These are phyloP conservation scores for Populus alba DNA, from an alignment of 345 rosid genomes.

Conservation along the genomic window DNA sequence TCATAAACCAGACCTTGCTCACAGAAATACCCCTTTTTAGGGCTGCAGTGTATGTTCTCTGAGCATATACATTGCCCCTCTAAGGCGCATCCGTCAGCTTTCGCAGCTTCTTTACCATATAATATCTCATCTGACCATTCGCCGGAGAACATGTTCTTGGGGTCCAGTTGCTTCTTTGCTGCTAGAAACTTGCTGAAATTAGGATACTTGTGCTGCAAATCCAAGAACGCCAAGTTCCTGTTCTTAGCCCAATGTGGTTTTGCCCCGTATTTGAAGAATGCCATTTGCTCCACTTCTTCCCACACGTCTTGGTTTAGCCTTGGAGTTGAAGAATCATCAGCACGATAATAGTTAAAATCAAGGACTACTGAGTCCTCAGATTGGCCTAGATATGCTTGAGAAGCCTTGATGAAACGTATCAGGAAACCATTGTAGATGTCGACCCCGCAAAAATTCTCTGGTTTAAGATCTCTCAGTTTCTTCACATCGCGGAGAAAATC, in stretches of 20 bases:
- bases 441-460: slow-evolving; percentile 59
- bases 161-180: slow-evolving; percentile 69
- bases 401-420: slow-evolving; percentile 72
- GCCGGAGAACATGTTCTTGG: slow-evolving; percentile 56
- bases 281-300: slow-evolving; percentile 95
- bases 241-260: slow-evolving; percentile 92
- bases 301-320: slow-evolving; percentile 65
- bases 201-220: slow-evolving; percentile 54
- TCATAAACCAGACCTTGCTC: slow-evolving; percentile 51
- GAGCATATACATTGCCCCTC: slow-evolving; percentile 86
- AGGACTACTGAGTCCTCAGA: slow-evolving; percentile 69
- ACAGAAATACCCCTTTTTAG: slow-evolving; percentile 64
- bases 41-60: slow-evolving; percentile 72
- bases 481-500: slow-evolving; percentile 60
- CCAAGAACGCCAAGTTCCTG: slow-evolving; percentile 59
- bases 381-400: slow-evolving; percentile 74
- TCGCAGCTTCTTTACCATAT: slow-evolving; percentile 38
- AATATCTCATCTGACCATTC: slow-evolving; percentile 78
- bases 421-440: slow-evolving; percentile 70
- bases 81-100: slow-evolving; percentile 69
- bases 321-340: slow-evolving; percentile 53
- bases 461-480: slow-evolving; percentile 55
- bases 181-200: slow-evolving; percentile 42
- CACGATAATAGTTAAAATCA: slow-evolving; percentile 79
- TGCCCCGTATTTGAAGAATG: slow-evolving; percentile 70